phyloP scores from a whole-genome alignment of 1,284 basidiomycete genomes.

The Naganishia albida region DNA sequence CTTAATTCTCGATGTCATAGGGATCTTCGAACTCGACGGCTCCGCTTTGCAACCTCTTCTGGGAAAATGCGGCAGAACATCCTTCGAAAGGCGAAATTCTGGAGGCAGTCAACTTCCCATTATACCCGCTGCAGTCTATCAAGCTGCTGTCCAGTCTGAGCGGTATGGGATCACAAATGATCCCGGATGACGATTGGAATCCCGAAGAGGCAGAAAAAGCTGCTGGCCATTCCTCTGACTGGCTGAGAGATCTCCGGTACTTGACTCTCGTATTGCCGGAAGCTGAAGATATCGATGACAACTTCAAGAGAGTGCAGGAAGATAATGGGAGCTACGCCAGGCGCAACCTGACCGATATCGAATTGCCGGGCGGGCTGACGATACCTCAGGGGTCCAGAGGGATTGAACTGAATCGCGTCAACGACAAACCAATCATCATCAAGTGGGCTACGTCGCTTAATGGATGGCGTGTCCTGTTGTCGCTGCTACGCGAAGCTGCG shows the following conservation, averaged over 20 bases:
- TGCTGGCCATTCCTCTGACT: constrained; percentile 19
- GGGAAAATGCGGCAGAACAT: constrained; percentile 24
- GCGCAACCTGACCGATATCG: constrained; percentile 16
- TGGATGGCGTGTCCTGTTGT: constrained; percentile 32
- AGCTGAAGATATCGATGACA: constrained; percentile 8
- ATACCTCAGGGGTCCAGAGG: constrained; percentile 31
- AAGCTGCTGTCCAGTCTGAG: constrained; percentile 17
- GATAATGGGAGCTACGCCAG: constrained; percentile 29
- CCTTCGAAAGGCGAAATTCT: constrained; percentile 20
- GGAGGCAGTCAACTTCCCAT: constrained; percentile 18
- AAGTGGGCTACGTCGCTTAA: constrained; percentile 28
- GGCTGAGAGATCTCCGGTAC: constrained; percentile 11
- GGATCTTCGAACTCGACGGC: constrained; percentile 16
- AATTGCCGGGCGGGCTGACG: constrained; percentile 29
- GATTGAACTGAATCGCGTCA: constrained; percentile 24
- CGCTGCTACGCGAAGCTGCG: constrained; percentile 23
- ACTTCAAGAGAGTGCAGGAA: constrained; percentile 28
- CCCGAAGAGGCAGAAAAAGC: constrained; percentile 18
- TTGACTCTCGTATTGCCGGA: constrained; percentile 24
- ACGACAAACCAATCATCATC: constrained; percentile 29
- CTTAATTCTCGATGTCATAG: background rate
- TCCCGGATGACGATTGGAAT: constrained; percentile 13
- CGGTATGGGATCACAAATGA: constrained; percentile 12
- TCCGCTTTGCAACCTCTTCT: constrained; percentile 20
- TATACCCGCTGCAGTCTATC: constrained; percentile 23